Conservation (phyloP, 768 basidiomycete genomes). For the Pleurotus pulmonarius region DNA sequence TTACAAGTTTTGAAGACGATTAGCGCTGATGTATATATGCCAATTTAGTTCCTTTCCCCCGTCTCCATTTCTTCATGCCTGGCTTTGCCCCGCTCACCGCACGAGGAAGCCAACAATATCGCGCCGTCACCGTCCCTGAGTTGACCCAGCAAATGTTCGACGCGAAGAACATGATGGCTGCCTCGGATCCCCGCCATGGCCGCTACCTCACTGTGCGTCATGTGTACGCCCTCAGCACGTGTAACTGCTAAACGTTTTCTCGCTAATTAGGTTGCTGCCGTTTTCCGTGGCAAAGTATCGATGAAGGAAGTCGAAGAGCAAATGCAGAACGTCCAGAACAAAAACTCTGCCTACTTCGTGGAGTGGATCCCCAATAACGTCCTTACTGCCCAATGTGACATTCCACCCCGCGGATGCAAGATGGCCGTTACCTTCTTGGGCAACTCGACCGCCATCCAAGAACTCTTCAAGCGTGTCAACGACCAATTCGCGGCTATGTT, state of each 20-base stretch:
- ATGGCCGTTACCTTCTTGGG: constrained; percentile 98
- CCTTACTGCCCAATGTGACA: constrained; percentile 96
- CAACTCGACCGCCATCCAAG: constrained; percentile 96
- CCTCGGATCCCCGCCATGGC: constrained; percentile 93
- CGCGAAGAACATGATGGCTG: constrained; percentile 99
- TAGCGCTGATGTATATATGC: not conserved
- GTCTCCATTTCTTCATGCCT: constrained; percentile 99
- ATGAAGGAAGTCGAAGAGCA: constrained; percentile 99
- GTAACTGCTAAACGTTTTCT: not conserved
- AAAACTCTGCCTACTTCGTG: constrained; percentile 97
- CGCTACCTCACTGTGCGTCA: constrained; percentile 87
- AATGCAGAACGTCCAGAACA: constrained; percentile 96
- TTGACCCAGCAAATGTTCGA: constrained; percentile 99
- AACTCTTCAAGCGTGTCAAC: constrained; percentile 97
- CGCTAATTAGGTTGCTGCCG: constrained; percentile 68
- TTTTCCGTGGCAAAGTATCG: constrained; percentile 99
- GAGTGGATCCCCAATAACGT: constrained; percentile 99
- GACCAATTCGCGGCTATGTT: constrained; percentile 99
- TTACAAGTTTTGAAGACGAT: not conserved
- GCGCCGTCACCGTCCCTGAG: constrained; percentile 95
- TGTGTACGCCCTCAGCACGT: not conserved
- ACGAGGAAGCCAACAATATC: constrained; percentile 91
- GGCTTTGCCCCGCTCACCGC: constrained; percentile 94
- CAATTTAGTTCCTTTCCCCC: constrained; percentile 85
- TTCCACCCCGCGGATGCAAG: constrained; percentile 91